These are phyloP conservation scores for Kodamaea laetipori DNA, from an alignment of 805 yeast genomes.

Conservation along the genomic window DNA sequence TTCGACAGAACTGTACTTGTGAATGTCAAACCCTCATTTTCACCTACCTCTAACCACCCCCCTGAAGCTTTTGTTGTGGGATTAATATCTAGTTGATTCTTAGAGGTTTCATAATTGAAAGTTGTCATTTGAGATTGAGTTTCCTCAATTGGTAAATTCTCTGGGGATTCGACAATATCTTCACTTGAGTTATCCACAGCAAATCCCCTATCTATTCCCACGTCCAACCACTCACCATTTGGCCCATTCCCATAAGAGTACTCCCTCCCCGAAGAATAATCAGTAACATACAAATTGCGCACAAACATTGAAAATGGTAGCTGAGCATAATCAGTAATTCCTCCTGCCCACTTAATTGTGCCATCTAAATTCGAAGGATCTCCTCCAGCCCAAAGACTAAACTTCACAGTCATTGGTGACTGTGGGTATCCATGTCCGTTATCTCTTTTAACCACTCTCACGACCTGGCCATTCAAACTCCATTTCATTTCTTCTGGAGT, in stretches of 20 bases:
- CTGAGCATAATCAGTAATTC: slow-evolving; percentile 31
- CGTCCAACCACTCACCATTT: slow-evolving; percentile 19
- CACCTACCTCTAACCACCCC: no score
- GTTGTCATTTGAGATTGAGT: no score
- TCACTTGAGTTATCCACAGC: not conserved
- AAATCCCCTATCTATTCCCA: slow-evolving; percentile 4
- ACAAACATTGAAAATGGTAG: slow-evolving; percentile 38
- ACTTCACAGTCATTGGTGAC: slow-evolving; percentile 38
- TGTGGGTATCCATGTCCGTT: slow-evolving; percentile 33
- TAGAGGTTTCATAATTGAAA: no score
- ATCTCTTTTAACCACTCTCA: slow-evolving; percentile 24
- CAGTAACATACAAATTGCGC: slow-evolving; percentile 22
- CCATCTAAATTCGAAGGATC: slow-evolving; percentile 35
- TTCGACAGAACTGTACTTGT: no score
- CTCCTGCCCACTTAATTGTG: slow-evolving; percentile 46
- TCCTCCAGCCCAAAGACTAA: slow-evolving; percentile 48
- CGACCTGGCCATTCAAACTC: slow-evolving; percentile 30
- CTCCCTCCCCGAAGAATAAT: slow-evolving; percentile 32
- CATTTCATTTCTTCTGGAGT: slow-evolving; percentile 32
- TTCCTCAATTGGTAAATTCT: no score
- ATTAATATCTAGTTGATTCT: no score
- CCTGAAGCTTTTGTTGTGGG: no score
- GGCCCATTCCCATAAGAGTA: slow-evolving; percentile 31
- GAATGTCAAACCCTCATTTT: no score
- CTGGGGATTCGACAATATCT: no score